Evolutionary conservation across 1,284 basidiomycete species (phyloP).

Genomic region (Cryptococcus wingfieldii): DNA sequence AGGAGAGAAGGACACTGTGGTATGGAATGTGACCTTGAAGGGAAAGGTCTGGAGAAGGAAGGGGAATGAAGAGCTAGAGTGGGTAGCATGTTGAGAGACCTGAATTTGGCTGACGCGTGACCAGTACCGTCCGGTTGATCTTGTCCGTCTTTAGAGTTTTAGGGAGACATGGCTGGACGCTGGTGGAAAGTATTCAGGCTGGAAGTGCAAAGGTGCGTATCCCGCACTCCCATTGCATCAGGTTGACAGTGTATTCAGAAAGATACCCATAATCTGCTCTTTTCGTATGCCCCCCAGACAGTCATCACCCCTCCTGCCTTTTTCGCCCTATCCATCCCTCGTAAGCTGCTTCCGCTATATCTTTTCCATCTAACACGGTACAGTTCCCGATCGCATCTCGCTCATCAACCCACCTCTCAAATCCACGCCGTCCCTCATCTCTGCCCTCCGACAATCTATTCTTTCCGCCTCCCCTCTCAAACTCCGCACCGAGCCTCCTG

Average conservation of each 20-base stretch:
- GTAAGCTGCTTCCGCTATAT: constrained; percentile 15
- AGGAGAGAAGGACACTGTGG: constrained; percentile 5
- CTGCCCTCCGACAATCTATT: constrained; percentile 35
- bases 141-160: constrained; percentile 32
- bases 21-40: constrained; percentile 30
- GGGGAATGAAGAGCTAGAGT: constrained; percentile 41
- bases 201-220: constrained; percentile 25
- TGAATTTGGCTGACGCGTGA: not conserved
- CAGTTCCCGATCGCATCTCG: constrained; percentile 43
- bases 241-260: constrained; percentile 19
- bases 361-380: too few species aligned
- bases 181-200: constrained; percentile 29
- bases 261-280: constrained; percentile 39
- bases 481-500: not conserved
- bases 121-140: constrained; percentile 35
- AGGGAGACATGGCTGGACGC: constrained; percentile 33
- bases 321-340: constrained; percentile 42
- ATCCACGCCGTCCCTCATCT: constrained; percentile 28
- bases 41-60: constrained; percentile 40
- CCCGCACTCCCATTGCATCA: not conserved
- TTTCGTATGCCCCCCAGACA: constrained; percentile 20
- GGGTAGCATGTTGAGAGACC: constrained; percentile 10
- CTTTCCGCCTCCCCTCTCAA: constrained; percentile 11
- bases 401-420: constrained; percentile 37
- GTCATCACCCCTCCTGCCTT: constrained; percentile 28